Conservation (phyloP, 1,139 yeast species). For the Debaryomyces sp. region DNA sequence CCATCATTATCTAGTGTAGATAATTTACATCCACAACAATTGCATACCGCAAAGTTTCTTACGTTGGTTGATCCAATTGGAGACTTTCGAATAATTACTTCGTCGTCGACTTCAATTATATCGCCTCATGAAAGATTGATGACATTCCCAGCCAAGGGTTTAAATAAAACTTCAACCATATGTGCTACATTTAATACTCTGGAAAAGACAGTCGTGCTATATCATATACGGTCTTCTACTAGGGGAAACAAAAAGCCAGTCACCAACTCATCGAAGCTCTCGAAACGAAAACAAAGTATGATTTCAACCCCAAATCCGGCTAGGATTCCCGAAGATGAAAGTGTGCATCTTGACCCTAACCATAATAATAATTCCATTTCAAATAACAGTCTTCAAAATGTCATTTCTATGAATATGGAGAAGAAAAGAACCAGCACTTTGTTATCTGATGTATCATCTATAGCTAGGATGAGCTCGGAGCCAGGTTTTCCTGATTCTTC, state of each 20-base stretch:
- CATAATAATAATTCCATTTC: slow-evolving; percentile 2
- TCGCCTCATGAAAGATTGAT: slow-evolving; percentile 59
- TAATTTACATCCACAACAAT: slow-evolving; percentile 25
- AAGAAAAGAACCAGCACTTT: slow-evolving; percentile 57
- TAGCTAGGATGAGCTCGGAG: slow-evolving; percentile 62
- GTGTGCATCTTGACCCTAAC: slow-evolving; percentile 18
- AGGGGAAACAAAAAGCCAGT: slow-evolving; percentile 17
- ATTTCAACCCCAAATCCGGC: slow-evolving; percentile 46
- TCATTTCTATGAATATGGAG: slow-evolving; percentile 44
- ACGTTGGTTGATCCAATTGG: slow-evolving; percentile 70
- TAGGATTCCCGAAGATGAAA: slow-evolving; percentile 47
- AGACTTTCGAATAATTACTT: slow-evolving; percentile 66
- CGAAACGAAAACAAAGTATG: slow-evolving; percentile 30
- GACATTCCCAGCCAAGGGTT: slow-evolving; percentile 46
- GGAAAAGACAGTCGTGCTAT: slow-evolving; percentile 48
- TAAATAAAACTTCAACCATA: slow-evolving; percentile 37
- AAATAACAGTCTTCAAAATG: slow-evolving; percentile 13
- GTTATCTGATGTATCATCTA: slow-evolving; percentile 56
- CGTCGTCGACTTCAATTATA: slow-evolving; percentile 71
- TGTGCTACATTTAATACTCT: slow-evolving; percentile 56
- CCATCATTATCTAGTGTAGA: slow-evolving; percentile 12
- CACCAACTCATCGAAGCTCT: slow-evolving; percentile 16
- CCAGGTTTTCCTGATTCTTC: slow-evolving; percentile 32
- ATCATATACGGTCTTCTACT: slow-evolving; percentile 52
- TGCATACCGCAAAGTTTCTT: slow-evolving; percentile 49